phyloP scores from a whole-genome alignment of 2,329 filamentous ascomycete species.

The Aspergillus amoenus region DNA sequence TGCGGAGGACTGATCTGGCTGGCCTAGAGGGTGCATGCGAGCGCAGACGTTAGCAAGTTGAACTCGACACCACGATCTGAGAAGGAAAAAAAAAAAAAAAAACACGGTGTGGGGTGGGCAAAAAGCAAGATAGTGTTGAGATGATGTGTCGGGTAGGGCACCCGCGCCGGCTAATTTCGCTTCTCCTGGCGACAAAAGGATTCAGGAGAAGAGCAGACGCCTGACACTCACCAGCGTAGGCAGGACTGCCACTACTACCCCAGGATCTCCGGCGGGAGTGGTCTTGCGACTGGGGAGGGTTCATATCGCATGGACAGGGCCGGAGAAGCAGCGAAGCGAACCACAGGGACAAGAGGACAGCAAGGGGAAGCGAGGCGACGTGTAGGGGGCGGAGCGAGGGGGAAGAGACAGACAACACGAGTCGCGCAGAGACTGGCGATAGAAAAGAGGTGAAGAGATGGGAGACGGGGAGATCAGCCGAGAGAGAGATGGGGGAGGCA shows the following conservation, averaged over 20 bases:
- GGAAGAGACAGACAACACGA: conserved; percentile 2
- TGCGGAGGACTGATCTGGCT: conserved; percentile 33
- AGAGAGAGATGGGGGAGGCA: neutral
- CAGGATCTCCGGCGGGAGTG: conserved; percentile 35
- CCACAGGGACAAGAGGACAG: neutral
- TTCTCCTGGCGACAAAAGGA: conserved; percentile 9
- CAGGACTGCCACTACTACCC: conserved; percentile 38
- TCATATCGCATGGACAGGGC: conserved; percentile 33
- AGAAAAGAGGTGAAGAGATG: neutral
- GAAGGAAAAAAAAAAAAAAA: neutral
- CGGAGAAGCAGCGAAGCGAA: conserved; percentile 4
- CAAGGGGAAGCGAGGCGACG: conserved; percentile 6
- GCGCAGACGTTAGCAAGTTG: conserved; percentile 13
- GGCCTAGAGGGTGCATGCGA: conserved; percentile 19
- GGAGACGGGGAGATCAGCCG: conserved; percentile 14
- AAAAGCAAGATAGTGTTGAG: conserved; percentile 3
- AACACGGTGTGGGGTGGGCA: neutral
- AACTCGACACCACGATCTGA: neutral
- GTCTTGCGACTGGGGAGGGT: conserved; percentile 34
- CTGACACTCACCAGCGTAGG: conserved; percentile 38
- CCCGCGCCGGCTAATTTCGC: conserved; percentile 4
- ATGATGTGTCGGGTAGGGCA: neutral
- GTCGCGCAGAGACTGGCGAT: neutral
- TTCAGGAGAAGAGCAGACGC: conserved; percentile 10
- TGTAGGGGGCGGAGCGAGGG: conserved; percentile 11